Evolutionary conservation across 805 yeast genomes (phyloP).

Genomic region (Diddensiella caesifluorescens): DNA sequence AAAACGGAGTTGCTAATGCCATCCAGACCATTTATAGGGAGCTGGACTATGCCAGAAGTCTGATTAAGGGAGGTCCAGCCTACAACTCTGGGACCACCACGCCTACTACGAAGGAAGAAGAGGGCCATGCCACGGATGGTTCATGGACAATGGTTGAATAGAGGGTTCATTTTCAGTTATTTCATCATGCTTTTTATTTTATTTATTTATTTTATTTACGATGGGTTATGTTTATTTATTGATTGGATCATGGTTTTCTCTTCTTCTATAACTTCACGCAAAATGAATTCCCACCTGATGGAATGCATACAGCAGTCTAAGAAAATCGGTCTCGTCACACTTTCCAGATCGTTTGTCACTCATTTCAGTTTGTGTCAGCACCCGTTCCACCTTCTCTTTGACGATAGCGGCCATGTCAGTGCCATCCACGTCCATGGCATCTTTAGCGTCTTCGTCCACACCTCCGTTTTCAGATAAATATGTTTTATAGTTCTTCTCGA

Average conservation of each 20-base stretch:
- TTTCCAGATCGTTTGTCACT: constrained; percentile 87
- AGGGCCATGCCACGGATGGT: constrained; percentile 12
- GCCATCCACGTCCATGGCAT: constrained; percentile 30
- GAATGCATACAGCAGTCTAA: constrained; percentile 77
- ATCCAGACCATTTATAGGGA: constrained; percentile 73
- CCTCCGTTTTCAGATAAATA: constrained; percentile 53
- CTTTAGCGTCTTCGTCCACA: constrained; percentile 34
- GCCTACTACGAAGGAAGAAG: constrained; percentile 3
- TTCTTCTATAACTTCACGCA: constrained; percentile 42
- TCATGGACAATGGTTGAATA: constrained; percentile 19
- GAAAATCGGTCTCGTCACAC: constrained; percentile 91
- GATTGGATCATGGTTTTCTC: not conserved
- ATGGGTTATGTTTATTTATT: not conserved
- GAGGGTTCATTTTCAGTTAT: not conserved
- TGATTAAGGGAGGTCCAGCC: constrained; percentile 21
- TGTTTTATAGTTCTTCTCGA: constrained; percentile 84
- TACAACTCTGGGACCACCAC: constrained; percentile 1
- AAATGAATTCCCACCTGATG: constrained; percentile 97
- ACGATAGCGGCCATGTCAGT: constrained; percentile 38
- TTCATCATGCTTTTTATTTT: constrained; percentile 1
- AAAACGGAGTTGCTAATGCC: constrained; percentile 76
- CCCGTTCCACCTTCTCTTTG: constrained; percentile 64
- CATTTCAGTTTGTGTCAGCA: constrained; percentile 72
- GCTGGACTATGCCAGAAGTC: constrained; percentile 65
- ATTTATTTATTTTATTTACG: not conserved